Evolutionary conservation across 495 filamentous ascomycete genomes (phyloP).

Genomic region (Podospora didyma): DNA sequence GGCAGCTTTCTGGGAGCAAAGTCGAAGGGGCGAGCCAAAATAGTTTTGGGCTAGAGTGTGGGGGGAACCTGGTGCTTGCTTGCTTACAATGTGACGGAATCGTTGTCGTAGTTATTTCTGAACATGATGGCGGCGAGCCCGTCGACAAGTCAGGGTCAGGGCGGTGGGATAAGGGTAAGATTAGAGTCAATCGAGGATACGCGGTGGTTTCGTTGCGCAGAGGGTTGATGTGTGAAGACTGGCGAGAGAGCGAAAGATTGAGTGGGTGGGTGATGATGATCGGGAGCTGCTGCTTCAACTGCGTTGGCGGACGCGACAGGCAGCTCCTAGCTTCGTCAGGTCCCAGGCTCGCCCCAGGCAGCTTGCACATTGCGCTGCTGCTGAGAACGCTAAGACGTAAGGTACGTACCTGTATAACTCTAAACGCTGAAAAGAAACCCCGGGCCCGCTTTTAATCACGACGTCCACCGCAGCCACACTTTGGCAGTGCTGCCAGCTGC

Average conservation of each 20-base stretch:
- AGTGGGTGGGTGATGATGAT: background rate
- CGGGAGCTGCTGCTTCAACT: background rate
- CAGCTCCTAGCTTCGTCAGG: slow-evolving; percentile 34
- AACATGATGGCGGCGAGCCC: slow-evolving; percentile 66
- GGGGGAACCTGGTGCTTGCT: no score
- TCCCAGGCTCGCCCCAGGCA: slow-evolving; percentile 1
- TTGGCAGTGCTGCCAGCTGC: background rate
- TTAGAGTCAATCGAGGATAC: no score
- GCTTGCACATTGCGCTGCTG: slow-evolving; percentile 6
- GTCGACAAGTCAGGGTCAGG: background rate
- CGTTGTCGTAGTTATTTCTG: slow-evolving; percentile 99
- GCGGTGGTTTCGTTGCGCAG: no score
- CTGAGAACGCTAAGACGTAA: slow-evolving; percentile 13
- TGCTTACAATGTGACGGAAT: slow-evolving; percentile 95
- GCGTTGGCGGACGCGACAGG: slow-evolving; percentile 16
- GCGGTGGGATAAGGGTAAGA: no score
- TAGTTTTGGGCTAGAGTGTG: no score
- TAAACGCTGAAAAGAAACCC: slow-evolving; percentile 6
- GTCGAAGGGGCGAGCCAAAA: no score
- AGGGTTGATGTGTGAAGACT: background rate
- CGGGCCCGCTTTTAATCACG: slow-evolving; percentile 3
- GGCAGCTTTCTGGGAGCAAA: no score
- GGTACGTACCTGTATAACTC: slow-evolving; percentile 3
- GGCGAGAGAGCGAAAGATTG: background rate
- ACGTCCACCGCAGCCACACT: background rate